phyloP scores from a whole-genome alignment of 192 early-diverging fungal genomes.

The Podila minutissima region DNA sequence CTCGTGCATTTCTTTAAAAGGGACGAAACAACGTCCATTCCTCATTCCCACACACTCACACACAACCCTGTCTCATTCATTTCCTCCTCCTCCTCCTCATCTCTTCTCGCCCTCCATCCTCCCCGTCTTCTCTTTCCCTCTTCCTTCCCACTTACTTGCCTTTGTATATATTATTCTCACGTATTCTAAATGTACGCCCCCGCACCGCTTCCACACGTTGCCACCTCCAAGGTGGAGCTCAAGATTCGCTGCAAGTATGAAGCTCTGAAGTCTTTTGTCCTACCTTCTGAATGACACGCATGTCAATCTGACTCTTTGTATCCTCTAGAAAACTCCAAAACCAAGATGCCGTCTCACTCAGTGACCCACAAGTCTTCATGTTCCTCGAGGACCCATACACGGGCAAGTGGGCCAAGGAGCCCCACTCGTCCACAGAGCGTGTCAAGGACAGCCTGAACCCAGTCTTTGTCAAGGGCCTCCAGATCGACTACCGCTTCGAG shows the following conservation, averaged over 20 bases:
- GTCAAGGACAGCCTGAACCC: constrained; percentile 60
- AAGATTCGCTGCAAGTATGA: constrained; percentile 32
- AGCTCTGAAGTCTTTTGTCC: background rate
- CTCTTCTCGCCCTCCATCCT: background rate
- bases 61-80: background rate
- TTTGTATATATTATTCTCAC: no score
- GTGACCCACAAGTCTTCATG: constrained; percentile 47
- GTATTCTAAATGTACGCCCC: background rate
- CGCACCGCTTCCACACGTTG: background rate
- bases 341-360: constrained; percentile 2
- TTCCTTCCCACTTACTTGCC: background rate
- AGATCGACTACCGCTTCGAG: constrained; percentile 60
- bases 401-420: constrained; percentile 10
- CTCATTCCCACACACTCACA: background rate
- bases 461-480: constrained; percentile 50
- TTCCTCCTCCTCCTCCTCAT: background rate
- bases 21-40: background rate
- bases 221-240: constrained; percentile 32
- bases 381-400: constrained; percentile 26
- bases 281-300: background rate
- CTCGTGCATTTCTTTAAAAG: background rate
- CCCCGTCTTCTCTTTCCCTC: background rate
- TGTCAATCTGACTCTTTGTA: background rate
- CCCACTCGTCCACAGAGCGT: constrained; percentile 48
- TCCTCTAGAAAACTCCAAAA: constrained; percentile 12